Evolutionary conservation across 345 rosid species (phyloP), one percentile per base, ranked within the genome.

Genomic region (Leavenworthia alabamica): DNA sequence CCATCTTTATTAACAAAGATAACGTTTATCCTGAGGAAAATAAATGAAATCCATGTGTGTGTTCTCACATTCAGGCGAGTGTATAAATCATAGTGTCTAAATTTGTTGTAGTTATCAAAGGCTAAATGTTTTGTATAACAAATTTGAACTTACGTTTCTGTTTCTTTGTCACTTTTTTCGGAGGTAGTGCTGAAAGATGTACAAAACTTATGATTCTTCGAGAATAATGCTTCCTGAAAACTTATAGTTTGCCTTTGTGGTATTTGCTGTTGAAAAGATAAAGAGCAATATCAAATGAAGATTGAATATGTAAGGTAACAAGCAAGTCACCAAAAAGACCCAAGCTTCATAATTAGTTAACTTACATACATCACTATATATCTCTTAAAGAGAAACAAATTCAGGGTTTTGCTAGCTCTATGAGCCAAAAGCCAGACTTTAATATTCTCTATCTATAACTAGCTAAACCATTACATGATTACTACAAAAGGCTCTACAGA

Each of bases 1-100:
- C 97, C 97, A 69, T 89, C 88, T 78, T 89, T 93, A 62, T 84
- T 93, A 49, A 93, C 82, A 75, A 93, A 86, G 17, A 81, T 86
- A 49, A 93, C 91, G 20, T 81, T 79, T 70, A 93, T 93, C 85
- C 99, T 86, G 86, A 44, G 64, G 72, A 47, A 48, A 27, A 26
- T 10, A n/a, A n/a, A n/a, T 0, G 9, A 16, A 65, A 17, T 39
- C 32, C 39, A 37, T 9, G 5, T n/a, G n/a, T 3, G 26, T 55
- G n/a, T n/a, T 16, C 50, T 48, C 37, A 66, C 15, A 27, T 43
- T 14, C 16, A 56, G 22, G 15, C 19, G 1, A 23, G 9, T n/a
- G 27, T 3, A 11, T 15, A 19, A 55, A 11, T 1, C 1, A 37
- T 6, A 2, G 3, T 17, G 41, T 44, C 14, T 11, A 55, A 70